phyloP scores from a whole-genome alignment of 176 grass and related monocot genomes.

The Canna indica region DNA sequence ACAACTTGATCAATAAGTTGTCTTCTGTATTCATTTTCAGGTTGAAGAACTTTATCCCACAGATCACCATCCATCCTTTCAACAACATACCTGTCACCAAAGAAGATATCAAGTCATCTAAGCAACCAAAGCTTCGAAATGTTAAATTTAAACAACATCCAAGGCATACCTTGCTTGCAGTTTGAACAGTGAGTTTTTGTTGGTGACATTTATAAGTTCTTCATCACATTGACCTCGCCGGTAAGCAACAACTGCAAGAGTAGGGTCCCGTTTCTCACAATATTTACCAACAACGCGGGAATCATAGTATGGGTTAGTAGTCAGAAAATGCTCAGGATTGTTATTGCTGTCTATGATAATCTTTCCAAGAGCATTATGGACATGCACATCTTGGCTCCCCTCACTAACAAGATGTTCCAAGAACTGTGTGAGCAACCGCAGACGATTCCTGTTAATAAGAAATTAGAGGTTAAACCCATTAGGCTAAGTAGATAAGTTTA shows the following conservation, averaged over 20 bases:
- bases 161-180: slow-evolving; percentile 74
- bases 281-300: slow-evolving; percentile 95
- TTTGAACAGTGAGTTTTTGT: slow-evolving; percentile 94
- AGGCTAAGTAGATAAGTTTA: neutral
- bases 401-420: slow-evolving; percentile 88
- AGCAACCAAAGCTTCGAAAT: neutral
- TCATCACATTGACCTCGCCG: slow-evolving; percentile 89
- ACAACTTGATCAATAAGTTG: slow-evolving; percentile 99
- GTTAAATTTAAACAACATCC: slow-evolving; percentile 8
- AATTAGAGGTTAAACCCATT: slow-evolving; percentile 6
- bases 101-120: slow-evolving; percentile 25
- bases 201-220: slow-evolving; percentile 83
- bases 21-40: slow-evolving; percentile 98
- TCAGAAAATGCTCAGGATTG: slow-evolving; percentile 95
- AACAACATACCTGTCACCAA: slow-evolving; percentile 68
- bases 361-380: slow-evolving; percentile 93
- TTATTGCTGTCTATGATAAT: slow-evolving; percentile 98
- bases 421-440: slow-evolving; percentile 76
- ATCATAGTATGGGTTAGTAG: slow-evolving; percentile 94
- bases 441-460: slow-evolving; percentile 35
- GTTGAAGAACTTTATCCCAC: slow-evolving; percentile 93
- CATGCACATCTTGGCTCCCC: slow-evolving; percentile 97
- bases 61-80: slow-evolving; percentile 97
- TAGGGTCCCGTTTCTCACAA: slow-evolving; percentile 93
- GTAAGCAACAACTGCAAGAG: slow-evolving; percentile 93